These are phyloP conservation scores for Thalia dealbata DNA, from an alignment of 176 grass and related monocot species.

Conservation along the genomic window DNA sequence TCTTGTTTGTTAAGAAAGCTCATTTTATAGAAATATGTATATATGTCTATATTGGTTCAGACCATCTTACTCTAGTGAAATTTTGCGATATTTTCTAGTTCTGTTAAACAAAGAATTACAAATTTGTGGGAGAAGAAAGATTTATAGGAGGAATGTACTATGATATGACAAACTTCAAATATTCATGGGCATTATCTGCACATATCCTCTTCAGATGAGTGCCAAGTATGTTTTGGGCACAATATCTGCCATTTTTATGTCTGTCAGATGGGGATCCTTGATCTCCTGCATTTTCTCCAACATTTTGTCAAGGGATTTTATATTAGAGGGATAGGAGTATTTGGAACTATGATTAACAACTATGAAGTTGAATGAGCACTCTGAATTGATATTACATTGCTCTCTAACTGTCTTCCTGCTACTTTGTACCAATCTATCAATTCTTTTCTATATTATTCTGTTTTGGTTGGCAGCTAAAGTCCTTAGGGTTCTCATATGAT, in stretches of 20 bases:
- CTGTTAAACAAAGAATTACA: background rate
- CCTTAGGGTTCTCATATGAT: conserved; percentile 95
- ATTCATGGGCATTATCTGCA: background rate
- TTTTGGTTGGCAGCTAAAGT: conserved; percentile 57
- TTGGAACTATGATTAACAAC: background rate
- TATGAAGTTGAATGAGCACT: background rate
- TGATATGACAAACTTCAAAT: background rate
- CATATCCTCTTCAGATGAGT: background rate
- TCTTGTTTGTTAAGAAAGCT: background rate
- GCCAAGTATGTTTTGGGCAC: background rate
- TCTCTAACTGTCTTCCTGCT: background rate
- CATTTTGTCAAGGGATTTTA: too few relatives aligned
- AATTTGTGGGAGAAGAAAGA: background rate
- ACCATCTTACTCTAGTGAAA: background rate
- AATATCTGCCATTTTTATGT: background rate
- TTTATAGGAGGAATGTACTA: background rate
- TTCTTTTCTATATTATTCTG: background rate
- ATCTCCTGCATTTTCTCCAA: background rate
- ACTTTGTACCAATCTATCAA: background rate
- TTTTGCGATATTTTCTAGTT: background rate
- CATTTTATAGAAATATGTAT: background rate
- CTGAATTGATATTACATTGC: background rate
- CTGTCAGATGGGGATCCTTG: background rate
- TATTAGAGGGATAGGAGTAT: background rate
- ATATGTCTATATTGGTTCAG: background rate